A percentile compares a stretch with the other conserved stretches of the same genome.
phyloP scores from a whole-genome alignment of 345 rosid genomes.

The Erodium maritimum region DNA sequence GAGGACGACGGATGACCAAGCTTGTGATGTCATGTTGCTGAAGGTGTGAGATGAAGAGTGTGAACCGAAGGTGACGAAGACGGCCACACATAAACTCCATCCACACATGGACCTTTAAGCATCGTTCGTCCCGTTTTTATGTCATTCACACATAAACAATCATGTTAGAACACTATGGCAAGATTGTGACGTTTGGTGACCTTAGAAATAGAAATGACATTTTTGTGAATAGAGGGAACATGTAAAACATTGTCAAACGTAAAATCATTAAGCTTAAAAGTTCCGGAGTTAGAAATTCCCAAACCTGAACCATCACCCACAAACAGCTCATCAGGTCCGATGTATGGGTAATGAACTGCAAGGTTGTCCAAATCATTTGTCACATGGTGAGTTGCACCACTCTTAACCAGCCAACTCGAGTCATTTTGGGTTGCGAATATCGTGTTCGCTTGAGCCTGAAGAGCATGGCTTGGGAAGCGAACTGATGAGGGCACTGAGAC shows the following conservation, averaged over 20 bases:
- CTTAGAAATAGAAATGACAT: conserved; percentile 2
- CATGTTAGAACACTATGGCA: conserved; percentile 1
- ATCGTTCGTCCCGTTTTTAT: too few species aligned
- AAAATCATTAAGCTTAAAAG: not conserved
- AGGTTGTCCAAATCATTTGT: not conserved
- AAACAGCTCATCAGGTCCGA: not conserved
- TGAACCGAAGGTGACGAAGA: not conserved
- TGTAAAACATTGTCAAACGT: not conserved
- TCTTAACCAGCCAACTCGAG: conserved; percentile 1
- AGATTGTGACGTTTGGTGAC: not conserved
- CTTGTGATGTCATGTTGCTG: too few species aligned
- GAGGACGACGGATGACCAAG: not conserved
- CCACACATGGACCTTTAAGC: not conserved
- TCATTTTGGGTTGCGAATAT: too few species aligned
- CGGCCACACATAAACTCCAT: not conserved
- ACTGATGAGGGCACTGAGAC: too few species aligned
- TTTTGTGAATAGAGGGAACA: not conserved
- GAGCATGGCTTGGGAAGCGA: too few species aligned
- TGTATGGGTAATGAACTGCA: not conserved
- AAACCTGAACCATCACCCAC: conserved; percentile 5
- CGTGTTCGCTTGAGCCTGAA: too few species aligned
- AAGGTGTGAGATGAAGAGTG: not conserved
- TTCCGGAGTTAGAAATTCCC: conserved; percentile 6
- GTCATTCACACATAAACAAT: conserved; percentile 6
- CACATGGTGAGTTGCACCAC: conserved; percentile 3